These are phyloP conservation scores for Veloboletus limbatus DNA, from an alignment of 1,284 basidiomycete species.

Conservation along the genomic window DNA sequence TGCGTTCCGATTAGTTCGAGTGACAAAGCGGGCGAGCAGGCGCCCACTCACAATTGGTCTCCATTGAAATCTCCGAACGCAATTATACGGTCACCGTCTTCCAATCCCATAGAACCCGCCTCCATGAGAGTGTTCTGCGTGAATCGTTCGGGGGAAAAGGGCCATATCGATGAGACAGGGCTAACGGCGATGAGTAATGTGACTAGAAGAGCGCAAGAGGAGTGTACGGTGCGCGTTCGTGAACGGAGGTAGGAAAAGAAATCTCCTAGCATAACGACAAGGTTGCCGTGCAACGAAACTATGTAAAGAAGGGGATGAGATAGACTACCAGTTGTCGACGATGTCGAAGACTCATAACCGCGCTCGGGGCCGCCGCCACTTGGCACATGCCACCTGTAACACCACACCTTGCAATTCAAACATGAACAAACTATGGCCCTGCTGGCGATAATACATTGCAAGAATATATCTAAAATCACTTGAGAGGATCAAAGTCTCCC, in stretches of 20 bases:
- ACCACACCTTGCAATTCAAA: slow-evolving; percentile 24
- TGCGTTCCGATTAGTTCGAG: slow-evolving; percentile 32
- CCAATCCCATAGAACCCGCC: slow-evolving; percentile 80
- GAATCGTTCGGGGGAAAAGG: slow-evolving; percentile 82
- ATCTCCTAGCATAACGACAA: slow-evolving; percentile 13
- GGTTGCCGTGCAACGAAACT: background rate
- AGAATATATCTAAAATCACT: slow-evolving; percentile 17
- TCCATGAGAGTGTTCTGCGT: slow-evolving; percentile 81
- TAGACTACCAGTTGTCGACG: background rate
- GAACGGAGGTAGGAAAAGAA: background rate
- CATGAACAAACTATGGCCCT: slow-evolving; percentile 26
- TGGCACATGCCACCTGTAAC: too few relatives aligned
- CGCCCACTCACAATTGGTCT: slow-evolving; percentile 78
- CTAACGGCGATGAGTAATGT: slow-evolving; percentile 18
- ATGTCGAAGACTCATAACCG: slow-evolving; percentile 10
- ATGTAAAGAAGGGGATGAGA: background rate
- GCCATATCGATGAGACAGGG: slow-evolving; percentile 56
- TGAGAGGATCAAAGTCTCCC: slow-evolving; percentile 75
- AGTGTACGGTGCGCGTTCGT: background rate
- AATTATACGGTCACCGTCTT: slow-evolving; percentile 67
- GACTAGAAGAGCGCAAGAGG: slow-evolving; percentile 11
- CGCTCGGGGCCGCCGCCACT: too few relatives aligned
- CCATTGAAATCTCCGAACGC: slow-evolving; percentile 96
- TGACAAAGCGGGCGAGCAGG: background rate
- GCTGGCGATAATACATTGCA: too few relatives aligned